Conservation (phyloP, 139 green algal genomes). For the Mesostigma viride region DNA sequence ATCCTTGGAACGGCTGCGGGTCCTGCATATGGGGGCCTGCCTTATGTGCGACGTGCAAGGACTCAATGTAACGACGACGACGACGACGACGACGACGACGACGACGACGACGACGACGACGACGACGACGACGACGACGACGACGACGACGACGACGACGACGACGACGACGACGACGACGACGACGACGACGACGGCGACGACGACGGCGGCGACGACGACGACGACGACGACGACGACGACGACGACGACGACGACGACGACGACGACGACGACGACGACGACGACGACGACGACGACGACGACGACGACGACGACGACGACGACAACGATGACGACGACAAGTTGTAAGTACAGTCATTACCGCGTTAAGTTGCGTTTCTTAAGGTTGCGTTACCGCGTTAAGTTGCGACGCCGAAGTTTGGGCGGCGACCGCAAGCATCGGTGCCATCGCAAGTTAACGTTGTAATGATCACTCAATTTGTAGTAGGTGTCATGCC, state of each 20-base stretch:
- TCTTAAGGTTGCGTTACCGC: too few relatives aligned
- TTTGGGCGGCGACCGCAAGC: too few relatives aligned
- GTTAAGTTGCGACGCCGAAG: too few relatives aligned
- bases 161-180: neutral
- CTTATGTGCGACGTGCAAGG: too few relatives aligned
- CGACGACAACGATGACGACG: neutral
- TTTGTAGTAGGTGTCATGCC: too few relatives aligned
- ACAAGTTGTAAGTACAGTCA: too few relatives aligned
- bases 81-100: neutral
- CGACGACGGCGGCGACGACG: neutral
- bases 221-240: neutral
- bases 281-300: conserved; percentile 1
- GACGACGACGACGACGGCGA: neutral
- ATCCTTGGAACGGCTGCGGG: too few relatives aligned
- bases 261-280: neutral
- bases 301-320: conserved; percentile 1
- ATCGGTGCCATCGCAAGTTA: too few relatives aligned
- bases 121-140: neutral
- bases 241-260: neutral
- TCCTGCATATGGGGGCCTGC: too few relatives aligned
- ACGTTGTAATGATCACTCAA: too few relatives aligned
- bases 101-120: conserved; percentile 1
- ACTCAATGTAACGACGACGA: conserved; percentile 1
- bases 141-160: neutral
- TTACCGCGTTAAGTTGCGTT: too few relatives aligned